Evolutionary conservation across 345 rosid species (phyloP), one percentile per base, ranked within the genome.

Genomic region (Passiflora organensis): DNA sequence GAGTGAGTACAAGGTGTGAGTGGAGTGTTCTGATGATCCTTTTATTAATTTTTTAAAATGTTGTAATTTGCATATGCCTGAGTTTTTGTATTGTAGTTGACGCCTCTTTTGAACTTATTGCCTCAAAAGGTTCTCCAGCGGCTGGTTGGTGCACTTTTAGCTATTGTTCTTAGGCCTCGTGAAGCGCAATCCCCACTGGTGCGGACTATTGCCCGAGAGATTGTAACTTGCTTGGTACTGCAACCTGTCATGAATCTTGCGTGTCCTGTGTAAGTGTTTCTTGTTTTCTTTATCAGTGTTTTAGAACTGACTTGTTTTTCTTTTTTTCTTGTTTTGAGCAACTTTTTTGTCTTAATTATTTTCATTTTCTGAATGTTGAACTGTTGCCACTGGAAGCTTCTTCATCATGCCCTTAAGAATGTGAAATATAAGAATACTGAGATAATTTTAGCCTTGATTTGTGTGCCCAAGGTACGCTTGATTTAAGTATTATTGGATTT

Each of bases 1-100:
- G 90, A 85, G 90, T 79, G 99, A 94, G 90, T 87, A 89, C 88
- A 89, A 89, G 99, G 99, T 94, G 82, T 71, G 89, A 78, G 72
- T 59, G 70, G 71, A 70, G 71, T 43, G 54, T 78, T 74, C 68
- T 38, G 41, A 60, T 57, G 56, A 58, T 12, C 41, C 22, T 36
- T 16, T 32, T 12, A 16, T 49, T 25, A 38, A 41, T 58, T 52
- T 61, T 48, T 44, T 18, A n/a, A n/a, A n/a, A n/a, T n/a, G n/a
- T n/a, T n/a, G n/a, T n/a, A n/a, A n/a, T n/a, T n/a, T n/a, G n/a
- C 38, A 24, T 41, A 53, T 62, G 6, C 17, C 14, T 50, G 41
- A 34, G 37, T 32, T 43, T 48, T 25, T 58, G 49, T 54, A 16
- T 53, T 56, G 39, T 41, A 22, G 28, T 52, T 53, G n/a, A 69